Evolutionary conservation across 2,329 filamentous ascomycete species (phyloP).

Genomic region (Helicocarpus griseus): DNA sequence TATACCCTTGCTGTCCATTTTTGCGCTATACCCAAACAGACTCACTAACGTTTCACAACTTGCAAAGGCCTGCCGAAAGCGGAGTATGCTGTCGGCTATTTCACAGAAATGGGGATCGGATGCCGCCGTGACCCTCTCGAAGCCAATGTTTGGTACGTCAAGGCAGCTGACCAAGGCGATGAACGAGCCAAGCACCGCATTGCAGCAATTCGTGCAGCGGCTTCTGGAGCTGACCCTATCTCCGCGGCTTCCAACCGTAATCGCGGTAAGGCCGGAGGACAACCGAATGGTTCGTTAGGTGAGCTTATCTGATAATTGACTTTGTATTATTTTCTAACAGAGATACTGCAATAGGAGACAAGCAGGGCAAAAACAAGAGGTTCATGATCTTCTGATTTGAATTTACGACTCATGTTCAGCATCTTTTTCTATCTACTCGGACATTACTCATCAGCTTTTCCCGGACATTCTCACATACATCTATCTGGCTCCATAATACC

Average conservation of each 20-base stretch:
- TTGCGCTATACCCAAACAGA: not conserved
- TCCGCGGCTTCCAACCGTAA: conserved; percentile 14
- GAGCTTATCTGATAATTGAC: conserved; percentile 1
- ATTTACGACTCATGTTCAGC: too few relatives aligned
- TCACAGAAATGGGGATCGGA: conserved; percentile 97
- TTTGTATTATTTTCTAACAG: not conserved
- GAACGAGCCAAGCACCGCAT: conserved; percentile 80
- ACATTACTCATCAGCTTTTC: not conserved
- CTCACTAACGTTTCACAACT: not conserved
- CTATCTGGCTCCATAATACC: not conserved
- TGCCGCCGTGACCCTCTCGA: conserved; percentile 90
- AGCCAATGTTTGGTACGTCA: conserved; percentile 97
- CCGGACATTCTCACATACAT: not conserved
- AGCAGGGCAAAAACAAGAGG: conserved; percentile 12
- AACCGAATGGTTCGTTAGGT: not conserved
- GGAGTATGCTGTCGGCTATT: conserved; percentile 93
- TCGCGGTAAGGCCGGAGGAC: not conserved
- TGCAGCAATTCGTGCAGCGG: conserved; percentile 75
- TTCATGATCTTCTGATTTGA: conserved; percentile 18
- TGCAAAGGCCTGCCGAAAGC: conserved; percentile 48
- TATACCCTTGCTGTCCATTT: not conserved
- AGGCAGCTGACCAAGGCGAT: conserved; percentile 84
- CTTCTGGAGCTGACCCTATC: conserved; percentile 43
- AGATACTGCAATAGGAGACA: conserved; percentile 7
- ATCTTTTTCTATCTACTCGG: not conserved